Evolutionary conservation across 108 stramenopile species (phyloP).

Genomic region (Pseudonitzschia delicatissima): DNA sequence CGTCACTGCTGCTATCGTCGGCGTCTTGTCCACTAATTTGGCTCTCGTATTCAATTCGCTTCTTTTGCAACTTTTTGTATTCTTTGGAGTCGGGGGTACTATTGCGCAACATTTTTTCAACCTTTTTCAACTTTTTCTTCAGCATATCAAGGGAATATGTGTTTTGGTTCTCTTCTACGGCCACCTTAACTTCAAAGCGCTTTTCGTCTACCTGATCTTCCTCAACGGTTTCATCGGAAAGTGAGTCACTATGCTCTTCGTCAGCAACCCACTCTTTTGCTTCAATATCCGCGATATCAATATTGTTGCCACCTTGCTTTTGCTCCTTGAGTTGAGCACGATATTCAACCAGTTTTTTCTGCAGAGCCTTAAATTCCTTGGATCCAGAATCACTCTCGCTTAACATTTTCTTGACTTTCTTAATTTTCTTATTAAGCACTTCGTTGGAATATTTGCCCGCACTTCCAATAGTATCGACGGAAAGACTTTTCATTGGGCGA

Average conservation of each 20-base stretch:
- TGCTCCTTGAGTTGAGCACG: not conserved
- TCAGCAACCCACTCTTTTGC: not conserved
- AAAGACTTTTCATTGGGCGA: no score
- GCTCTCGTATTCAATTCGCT: slow-evolving; percentile 14
- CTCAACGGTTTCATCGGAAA: no score
- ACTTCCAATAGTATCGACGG: no score
- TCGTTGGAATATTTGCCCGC: not conserved
- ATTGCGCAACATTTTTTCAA: slow-evolving; percentile 15
- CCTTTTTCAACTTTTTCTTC: slow-evolving; percentile 32
- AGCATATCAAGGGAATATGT: slow-evolving; percentile 20
- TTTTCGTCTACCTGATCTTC: no score
- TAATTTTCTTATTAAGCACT: slow-evolving; percentile 27
- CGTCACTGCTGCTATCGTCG: not conserved
- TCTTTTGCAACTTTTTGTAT: slow-evolving; percentile 29
- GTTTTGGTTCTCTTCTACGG: not conserved
- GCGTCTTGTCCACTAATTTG: slow-evolving; percentile 8
- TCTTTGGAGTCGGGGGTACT: slow-evolving; percentile 13
- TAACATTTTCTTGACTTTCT: slow-evolving; percentile 28
- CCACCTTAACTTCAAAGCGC: no score
- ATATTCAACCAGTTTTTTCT: slow-evolving; percentile 15
- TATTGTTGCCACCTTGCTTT: not conserved
- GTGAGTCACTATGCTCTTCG: no score
- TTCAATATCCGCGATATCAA: not conserved
- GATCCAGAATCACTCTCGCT: not conserved
- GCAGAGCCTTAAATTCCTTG: slow-evolving; percentile 28